Base-by-base conservation (phyloP, 768 basidiomycete species). In the Suillus discolor region DNA sequence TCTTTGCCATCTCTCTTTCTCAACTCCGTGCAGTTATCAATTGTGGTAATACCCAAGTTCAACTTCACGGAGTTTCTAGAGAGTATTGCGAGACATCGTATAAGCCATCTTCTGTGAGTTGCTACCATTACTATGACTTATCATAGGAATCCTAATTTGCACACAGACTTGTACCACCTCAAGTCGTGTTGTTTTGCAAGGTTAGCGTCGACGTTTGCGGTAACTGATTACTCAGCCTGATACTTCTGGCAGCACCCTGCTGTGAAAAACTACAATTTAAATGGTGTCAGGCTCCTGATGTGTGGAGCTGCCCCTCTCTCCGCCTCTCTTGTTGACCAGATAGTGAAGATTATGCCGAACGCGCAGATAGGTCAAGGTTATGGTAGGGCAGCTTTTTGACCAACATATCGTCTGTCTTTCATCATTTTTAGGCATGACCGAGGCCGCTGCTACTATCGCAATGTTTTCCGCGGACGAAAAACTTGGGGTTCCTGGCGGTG, bases 291-390 rank as follows among this genome's bases (percentile, higher is more conserved):
- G 63, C 83, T 79, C 65, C 79, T 82, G 71, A 75, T 87, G 63
- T 86, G 79, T 61, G 89, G 89, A 45, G 89, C 88, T 20, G 89
- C 89, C 1, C 89, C 89, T 11, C 71, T 90, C 23, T 86, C 86
- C 6, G 83, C 83, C 15, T 87, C 88, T 54, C 78, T 89, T 13
- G 80, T 85, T 75, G 63, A 75, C 34, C 73, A 79, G 63, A 44
- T 88, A 51, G 70, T 76, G n/a, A 71, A 80, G 57, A 65, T 87
- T 11, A 71, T 89, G 18, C 87, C 88, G 1, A 85, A 88, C 63
- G 86, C 87, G 12, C 75, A 74, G n/a, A 84, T 89, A 57, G 88
- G 87, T 11, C 89, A 89, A 76, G 89, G 85, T 63, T 89, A 87
- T 73, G 88, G 87, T 85, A 31, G 3, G 76, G 68, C 23, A 15